Evolutionary conservation across 441 rosid genomes (phyloP).

Genomic region (Biscutella auriculata): DNA sequence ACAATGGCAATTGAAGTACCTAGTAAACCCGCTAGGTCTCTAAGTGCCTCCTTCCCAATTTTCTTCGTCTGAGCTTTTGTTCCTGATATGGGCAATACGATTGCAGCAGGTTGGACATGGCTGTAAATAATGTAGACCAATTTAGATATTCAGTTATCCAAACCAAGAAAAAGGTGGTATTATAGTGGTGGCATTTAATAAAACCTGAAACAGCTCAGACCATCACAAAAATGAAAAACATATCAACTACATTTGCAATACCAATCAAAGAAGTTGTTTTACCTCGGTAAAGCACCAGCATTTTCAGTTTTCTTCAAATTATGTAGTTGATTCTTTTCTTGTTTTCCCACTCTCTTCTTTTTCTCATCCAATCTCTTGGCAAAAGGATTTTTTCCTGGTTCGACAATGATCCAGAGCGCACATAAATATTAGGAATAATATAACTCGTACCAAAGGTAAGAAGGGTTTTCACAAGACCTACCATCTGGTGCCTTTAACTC

Average conservation of each 20-base stretch:
- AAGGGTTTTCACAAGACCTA: no score
- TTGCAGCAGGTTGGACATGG: slow-evolving; percentile 81
- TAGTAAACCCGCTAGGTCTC: slow-evolving; percentile 80
- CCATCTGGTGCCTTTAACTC: slow-evolving; percentile 89
- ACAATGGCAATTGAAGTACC: slow-evolving; percentile 88
- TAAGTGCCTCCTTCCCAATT: slow-evolving; percentile 56
- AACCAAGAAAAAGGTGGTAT: background rate
- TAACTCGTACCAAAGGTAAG: no score
- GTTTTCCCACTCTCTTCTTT: slow-evolving; percentile 72
- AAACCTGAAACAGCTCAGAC: background rate
- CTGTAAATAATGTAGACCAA: slow-evolving; percentile 34
- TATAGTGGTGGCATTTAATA: background rate
- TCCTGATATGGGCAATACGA: slow-evolving; percentile 79
- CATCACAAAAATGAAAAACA: background rate
- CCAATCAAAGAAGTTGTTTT: slow-evolving; percentile 4
- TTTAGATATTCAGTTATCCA: slow-evolving; percentile 3
- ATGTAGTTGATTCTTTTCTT: slow-evolving; percentile 54
- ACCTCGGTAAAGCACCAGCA: slow-evolving; percentile 89
- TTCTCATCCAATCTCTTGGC: slow-evolving; percentile 64
- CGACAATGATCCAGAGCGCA: slow-evolving; percentile 29
- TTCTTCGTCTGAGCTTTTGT: slow-evolving; percentile 57
- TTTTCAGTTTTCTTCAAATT: slow-evolving; percentile 71
- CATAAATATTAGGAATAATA: background rate
- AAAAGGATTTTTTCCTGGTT: slow-evolving; percentile 80
- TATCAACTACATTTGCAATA: background rate